These are phyloP conservation scores for Bryoerythrophyllum caledonicum DNA, from an alignment of 225 moss, liverwort and hornwort species.

Conservation along the genomic window DNA sequence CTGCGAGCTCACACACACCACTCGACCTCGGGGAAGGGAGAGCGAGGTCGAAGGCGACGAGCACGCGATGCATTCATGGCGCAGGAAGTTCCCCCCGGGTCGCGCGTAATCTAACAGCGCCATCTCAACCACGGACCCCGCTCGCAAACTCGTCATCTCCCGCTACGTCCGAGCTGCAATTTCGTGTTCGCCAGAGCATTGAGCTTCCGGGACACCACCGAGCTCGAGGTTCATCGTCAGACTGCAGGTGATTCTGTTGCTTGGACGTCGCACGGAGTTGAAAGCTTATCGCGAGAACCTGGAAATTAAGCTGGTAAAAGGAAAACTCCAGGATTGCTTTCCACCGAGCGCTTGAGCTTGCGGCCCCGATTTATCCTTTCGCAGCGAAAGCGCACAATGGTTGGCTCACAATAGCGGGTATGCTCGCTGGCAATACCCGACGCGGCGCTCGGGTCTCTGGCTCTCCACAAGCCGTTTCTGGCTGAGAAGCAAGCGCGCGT, in stretches of 20 bases:
- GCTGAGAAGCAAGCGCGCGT: background rate
- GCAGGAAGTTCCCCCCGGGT: background rate
- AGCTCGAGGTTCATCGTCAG: background rate
- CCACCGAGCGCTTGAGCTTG: background rate
- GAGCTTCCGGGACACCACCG: background rate
- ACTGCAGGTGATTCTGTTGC: background rate
- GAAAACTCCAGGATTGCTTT: too few relatives aligned
- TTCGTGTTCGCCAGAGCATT: background rate
- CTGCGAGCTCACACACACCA: background rate
- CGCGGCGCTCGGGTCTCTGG: background rate
- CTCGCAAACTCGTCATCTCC: background rate
- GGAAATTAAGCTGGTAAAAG: background rate
- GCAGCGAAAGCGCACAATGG: background rate
- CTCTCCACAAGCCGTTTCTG: background rate
- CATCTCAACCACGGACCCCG: conserved; percentile 15
- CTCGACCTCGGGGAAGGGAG: conserved; percentile 3
- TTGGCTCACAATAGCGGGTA: conserved; percentile 14
- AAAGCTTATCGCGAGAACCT: conserved; percentile 17
- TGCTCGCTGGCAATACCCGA: conserved; percentile 3
- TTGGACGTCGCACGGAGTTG: too few relatives aligned
- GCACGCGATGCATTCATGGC: conserved; percentile 22
- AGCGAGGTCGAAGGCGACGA: conserved; percentile 4
- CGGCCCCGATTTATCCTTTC: background rate
- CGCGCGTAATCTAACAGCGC: background rate
- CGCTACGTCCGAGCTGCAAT: background rate